These are phyloP conservation scores for Niebla homalea DNA, from an alignment of 495 filamentous ascomycete species.

Conservation along the genomic window DNA sequence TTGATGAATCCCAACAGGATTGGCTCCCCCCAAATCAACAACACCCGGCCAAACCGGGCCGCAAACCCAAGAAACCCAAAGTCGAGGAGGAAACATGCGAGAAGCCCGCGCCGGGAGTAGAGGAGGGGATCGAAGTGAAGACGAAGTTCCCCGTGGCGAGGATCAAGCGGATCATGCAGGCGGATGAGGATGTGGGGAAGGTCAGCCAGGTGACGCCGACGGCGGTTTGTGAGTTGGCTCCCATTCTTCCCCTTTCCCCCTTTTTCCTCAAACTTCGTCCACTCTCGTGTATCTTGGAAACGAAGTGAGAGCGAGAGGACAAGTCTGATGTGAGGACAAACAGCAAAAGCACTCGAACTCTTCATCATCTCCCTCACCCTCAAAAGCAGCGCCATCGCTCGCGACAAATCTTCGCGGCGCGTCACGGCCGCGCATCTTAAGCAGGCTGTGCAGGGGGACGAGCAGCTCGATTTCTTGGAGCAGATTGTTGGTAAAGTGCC, in stretches of 20 bases:
- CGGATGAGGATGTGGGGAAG: constrained; percentile 97
- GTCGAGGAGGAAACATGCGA: constrained; percentile 9
- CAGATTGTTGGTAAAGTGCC: constrained; percentile 85
- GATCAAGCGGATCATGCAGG: constrained; percentile 99
- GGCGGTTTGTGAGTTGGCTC: constrained; percentile 75
- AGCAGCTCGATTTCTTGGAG: constrained; percentile 81
- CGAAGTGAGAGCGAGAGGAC: constrained; percentile 1
- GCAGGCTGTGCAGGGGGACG: constrained; percentile 68
- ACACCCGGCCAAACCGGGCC: constrained; percentile 19
- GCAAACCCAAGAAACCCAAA: constrained; percentile 19
- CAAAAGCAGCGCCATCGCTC: constrained; percentile 72
- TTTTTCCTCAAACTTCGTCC: background rate
- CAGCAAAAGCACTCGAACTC: constrained; percentile 80
- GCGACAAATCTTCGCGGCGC: constrained; percentile 68
- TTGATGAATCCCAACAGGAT: constrained; percentile 26
- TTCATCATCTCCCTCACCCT: constrained; percentile 93
- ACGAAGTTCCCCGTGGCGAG: constrained; percentile 96
- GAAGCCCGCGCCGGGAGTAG: constrained; percentile 18
- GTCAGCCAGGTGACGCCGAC: constrained; percentile 94
- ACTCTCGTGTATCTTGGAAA: background rate
- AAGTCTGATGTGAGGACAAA: constrained; percentile 11
- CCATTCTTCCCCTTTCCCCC: background rate
- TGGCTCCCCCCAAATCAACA: constrained; percentile 7
- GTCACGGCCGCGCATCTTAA: constrained; percentile 86
- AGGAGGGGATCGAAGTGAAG: constrained; percentile 55